Conservation (phyloP, 2,329 filamentous ascomycete species). For the Botrytis fabae region DNA sequence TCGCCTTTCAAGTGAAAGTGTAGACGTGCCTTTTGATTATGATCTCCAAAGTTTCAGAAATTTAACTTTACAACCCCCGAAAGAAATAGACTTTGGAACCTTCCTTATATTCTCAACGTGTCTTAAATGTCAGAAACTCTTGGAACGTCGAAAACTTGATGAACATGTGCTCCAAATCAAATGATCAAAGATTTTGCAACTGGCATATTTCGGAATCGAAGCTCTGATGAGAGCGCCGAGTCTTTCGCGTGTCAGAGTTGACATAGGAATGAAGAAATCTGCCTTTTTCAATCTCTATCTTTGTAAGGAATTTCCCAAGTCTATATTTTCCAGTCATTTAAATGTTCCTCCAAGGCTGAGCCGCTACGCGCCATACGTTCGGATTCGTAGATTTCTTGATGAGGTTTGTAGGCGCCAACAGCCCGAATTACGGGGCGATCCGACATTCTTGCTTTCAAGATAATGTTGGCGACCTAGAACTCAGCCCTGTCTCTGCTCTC, state of each 20-base stretch:
- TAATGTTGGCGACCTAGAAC: conserved; percentile 1
- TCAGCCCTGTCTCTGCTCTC: background rate
- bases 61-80: background rate
- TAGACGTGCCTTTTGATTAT: background rate
- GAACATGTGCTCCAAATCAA: background rate
- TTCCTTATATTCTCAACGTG: background rate
- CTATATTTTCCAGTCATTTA: background rate
- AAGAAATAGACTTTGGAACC: background rate
- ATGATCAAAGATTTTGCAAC: background rate
- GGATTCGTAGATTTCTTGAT: background rate
- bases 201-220: background rate
- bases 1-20: background rate
- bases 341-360: background rate
- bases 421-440: background rate
- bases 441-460: background rate
- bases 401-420: conserved; percentile 1
- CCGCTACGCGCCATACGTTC: background rate
- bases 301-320: background rate
- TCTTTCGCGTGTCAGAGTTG: background rate
- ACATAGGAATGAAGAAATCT: background rate
- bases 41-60: background rate
- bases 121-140: background rate
- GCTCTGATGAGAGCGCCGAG: background rate
- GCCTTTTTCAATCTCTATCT: background rate
- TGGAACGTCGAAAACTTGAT: background rate